Base-by-base conservation (phyloP, 108 stramenopile genomes). In the Stephanodiscus triporus region DNA sequence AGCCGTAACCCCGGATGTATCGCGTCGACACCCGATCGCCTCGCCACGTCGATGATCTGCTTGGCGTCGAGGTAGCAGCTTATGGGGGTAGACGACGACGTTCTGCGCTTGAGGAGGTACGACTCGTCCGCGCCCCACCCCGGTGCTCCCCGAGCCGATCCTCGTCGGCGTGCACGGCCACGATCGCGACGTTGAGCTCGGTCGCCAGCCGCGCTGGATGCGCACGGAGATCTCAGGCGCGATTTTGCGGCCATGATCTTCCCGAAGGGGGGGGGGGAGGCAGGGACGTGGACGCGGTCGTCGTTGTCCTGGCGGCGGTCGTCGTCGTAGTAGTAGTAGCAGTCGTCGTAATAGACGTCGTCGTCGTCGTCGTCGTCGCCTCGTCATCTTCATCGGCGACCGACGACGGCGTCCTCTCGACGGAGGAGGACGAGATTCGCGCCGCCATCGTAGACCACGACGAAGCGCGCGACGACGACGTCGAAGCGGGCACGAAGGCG, bases 221-320 rank as follows among this genome's bases (percentile, higher is more conserved):
- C 97, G 92, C 32, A 92, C 86, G 14, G 97, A 95, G 60, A 98
- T 97, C 83, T 98, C 97, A n/a, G 13, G 93, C 96, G 17, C 97
- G 89, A 83, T n/a, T 98, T 98, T 50, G 93, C 91, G 9, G 89
- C 89, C 84, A 90, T 84, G 42, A 90, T 78, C 40, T 88, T 88
- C 6, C 60, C 54, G 53, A 74, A 88, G 82, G 75, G 82, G 37
- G 56, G 81, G 32, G 32, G 32, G 32, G 32, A 34, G 32, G 32
- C 32, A n/a, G n/a, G n/a, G n/a, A n/a, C n/a, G n/a, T n/a, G n/a
- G n/a, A n/a, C n/a, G n/a, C n/a, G n/a, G n/a, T n/a, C n/a, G n/a
- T n/a, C n/a, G n/a, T n/a, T n/a, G n/a, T n/a, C n/a, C n/a, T n/a
- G n/a, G n/a, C n/a, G n/a, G n/a, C n/a, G n/a, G n/a, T n/a, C n/a